These are phyloP conservation scores for Linnemannia elongata DNA, from an alignment of 192 early-diverging fungal species.

Conservation along the genomic window DNA sequence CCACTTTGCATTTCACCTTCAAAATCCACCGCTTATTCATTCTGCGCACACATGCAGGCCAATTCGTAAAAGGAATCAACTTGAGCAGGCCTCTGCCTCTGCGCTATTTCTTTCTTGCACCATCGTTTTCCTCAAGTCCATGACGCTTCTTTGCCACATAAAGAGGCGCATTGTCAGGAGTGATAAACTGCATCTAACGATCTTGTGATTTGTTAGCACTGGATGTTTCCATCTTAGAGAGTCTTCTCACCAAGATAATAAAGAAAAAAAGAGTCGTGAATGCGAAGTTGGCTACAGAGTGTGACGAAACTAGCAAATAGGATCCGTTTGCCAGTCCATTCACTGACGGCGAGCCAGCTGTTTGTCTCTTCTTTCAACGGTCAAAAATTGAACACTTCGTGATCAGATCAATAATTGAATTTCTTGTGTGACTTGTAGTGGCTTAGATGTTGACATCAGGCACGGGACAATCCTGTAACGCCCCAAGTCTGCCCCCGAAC, in stretches of 20 bases:
- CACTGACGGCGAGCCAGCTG: too few relatives aligned
- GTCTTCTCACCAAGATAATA: too few relatives aligned
- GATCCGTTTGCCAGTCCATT: too few relatives aligned
- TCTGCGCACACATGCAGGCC: background rate
- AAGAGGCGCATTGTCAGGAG: background rate
- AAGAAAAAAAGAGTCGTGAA: too few relatives aligned
- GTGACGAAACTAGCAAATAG: too few relatives aligned
- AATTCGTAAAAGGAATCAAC: background rate
- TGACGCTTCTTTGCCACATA: background rate
- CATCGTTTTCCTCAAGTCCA: background rate
- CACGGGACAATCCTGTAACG: background rate
- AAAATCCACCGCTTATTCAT: background rate
- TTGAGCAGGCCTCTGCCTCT: background rate
- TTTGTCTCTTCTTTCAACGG: too few relatives aligned
- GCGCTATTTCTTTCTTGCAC: background rate
- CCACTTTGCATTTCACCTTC: background rate
- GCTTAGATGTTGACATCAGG: slow-evolving; percentile 17
- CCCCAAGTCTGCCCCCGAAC: background rate
- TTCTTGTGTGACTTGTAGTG: background rate
- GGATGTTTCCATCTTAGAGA: too few relatives aligned
- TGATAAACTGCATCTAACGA: background rate
- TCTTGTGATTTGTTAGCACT: too few relatives aligned
- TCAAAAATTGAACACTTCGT: too few relatives aligned
- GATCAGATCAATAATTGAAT: too few relatives aligned
- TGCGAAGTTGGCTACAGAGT: too few relatives aligned